Evolutionary conservation across 1,284 basidiomycete species (phyloP).

Genomic region (Malassezia vespertilionis): DNA sequence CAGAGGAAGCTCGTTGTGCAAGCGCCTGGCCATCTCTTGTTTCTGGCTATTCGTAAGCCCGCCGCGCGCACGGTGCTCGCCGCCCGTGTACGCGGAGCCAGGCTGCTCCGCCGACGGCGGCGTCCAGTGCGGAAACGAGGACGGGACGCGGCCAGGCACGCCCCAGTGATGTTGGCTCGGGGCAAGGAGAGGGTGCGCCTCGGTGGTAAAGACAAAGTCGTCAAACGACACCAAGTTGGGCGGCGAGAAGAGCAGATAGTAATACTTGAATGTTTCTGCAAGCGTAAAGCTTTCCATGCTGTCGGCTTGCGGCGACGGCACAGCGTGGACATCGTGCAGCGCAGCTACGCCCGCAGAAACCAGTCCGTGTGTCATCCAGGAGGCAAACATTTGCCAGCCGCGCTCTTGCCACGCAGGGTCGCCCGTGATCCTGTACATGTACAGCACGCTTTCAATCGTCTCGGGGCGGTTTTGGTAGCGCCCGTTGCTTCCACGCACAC

Average conservation of each 20-base stretch:
- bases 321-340: constrained; percentile 48
- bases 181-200: constrained; percentile 42
- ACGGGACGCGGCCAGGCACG: constrained; percentile 17
- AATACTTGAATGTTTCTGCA: constrained; percentile 53
- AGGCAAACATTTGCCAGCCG: constrained; percentile 56
- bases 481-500: constrained; percentile 24
- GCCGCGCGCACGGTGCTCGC: constrained; percentile 29
- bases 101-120: constrained; percentile 11
- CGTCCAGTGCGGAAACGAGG: neutral
- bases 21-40: constrained; percentile 11
- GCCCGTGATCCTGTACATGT: constrained; percentile 54
- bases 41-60: constrained; percentile 40
- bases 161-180: constrained; percentile 32
- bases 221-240: constrained; percentile 53
- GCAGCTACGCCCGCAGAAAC: constrained; percentile 49
- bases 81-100: constrained; percentile 27
- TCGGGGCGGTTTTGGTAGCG: constrained; percentile 50
- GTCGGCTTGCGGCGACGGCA: constrained; percentile 42
- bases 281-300: constrained; percentile 54
- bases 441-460: constrained; percentile 54
- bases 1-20: too few relatives aligned
- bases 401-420: constrained; percentile 53
- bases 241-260: constrained; percentile 51
- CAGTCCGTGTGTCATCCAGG: constrained; percentile 51
- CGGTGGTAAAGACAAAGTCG: constrained; percentile 54